Base-by-base conservation (phyloP, 2,329 filamentous ascomycete species). In the Venturia oleaginea region DNA sequence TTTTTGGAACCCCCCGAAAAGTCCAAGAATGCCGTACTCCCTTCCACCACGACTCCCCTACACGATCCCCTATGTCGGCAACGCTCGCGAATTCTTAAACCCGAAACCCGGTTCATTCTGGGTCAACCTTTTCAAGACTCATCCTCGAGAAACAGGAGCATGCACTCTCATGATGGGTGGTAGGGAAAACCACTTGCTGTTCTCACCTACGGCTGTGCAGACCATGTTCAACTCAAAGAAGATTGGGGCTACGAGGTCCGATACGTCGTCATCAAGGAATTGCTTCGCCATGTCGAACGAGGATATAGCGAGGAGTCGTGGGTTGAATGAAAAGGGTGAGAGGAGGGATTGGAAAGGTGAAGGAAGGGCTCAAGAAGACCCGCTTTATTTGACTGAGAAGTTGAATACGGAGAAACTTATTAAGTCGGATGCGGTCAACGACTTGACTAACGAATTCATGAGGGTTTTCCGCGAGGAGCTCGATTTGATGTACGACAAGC, bases 161-260 rank as follows among this genome's bases (percentile, higher is more conserved):
- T 70, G 68, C 64, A 72, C 71, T 3, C 61, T 73, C 0, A 64
- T 72, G 17, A 65, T 73, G n/a, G 70, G 65, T 40, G 71, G 71
- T 27, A 66, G 65, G 8, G 66, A 62, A n/a, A 69, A 68, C 0
- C 71, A 73, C 63, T 67, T 73, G 43, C 66, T 73, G 4, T 70
- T 67, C 60, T 66, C 67, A 1, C 62, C 69, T 3, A 51, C 64
- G 17, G 67, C 70, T 2, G 68, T 73, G 5, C 69, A 70, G 59
- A 70, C 70, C 3, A 62, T 73, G 17, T 73, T 73, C 67, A 70
- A 69, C n/a, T n/a, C n/a, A n/a, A n/a, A n/a, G n/a, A n/a, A n/a
- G n/a, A n/a, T n/a, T n/a, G n/a, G n/a, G n/a, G n/a, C n/a, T n/a
- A n/a, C n/a, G n/a, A n/a, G n/a, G n/a, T n/a, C n/a, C n/a, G n/a